Evolutionary conservation across 1,284 basidiomycete genomes (phyloP).

Genomic region (Papiliotrema nemorosa): DNA sequence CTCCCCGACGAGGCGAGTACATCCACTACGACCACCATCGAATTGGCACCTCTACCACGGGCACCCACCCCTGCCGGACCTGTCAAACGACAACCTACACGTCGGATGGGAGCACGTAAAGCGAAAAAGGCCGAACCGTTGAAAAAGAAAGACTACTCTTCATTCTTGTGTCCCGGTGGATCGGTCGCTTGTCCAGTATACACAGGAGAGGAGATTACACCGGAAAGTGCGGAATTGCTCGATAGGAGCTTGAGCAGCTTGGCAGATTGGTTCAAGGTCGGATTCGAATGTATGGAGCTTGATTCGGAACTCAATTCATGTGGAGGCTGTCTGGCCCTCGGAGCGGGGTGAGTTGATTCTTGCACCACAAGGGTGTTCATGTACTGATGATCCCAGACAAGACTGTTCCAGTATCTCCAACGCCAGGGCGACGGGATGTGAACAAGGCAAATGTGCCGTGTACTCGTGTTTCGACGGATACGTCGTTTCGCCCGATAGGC

Average conservation of each 20-base stretch:
- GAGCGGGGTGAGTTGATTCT: conserved; percentile 42
- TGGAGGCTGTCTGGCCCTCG: conserved; percentile 48
- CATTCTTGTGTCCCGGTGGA: conserved; percentile 49
- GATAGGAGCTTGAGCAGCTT: conserved; percentile 34
- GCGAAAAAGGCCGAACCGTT: conserved; percentile 31
- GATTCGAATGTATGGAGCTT: conserved; percentile 51
- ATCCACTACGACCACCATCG: conserved; percentile 6
- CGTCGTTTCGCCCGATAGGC: conserved; percentile 38
- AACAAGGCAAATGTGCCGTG: conserved; percentile 39
- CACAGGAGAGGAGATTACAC: conserved; percentile 23
- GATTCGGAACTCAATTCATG: conserved; percentile 47
- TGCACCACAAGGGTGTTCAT: neutral
- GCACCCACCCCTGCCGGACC: too few relatives aligned
- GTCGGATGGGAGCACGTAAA: conserved; percentile 41
- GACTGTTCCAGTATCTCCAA: conserved; percentile 49
- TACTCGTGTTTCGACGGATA: conserved; percentile 47
- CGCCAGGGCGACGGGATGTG: conserved; percentile 44
- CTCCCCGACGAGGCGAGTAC: conserved; percentile 11
- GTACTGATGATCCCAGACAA: conserved; percentile 32
- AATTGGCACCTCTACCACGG: too few relatives aligned
- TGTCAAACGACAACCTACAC: conserved; percentile 35
- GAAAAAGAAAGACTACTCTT: conserved; percentile 49
- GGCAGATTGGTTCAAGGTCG: conserved; percentile 50
- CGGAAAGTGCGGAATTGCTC: conserved; percentile 26
- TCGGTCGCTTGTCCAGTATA: conserved; percentile 46